These are phyloP conservation scores for Cucurbita ficifolia DNA, from an alignment of 306 rosid genomes.

Conservation along the genomic window DNA sequence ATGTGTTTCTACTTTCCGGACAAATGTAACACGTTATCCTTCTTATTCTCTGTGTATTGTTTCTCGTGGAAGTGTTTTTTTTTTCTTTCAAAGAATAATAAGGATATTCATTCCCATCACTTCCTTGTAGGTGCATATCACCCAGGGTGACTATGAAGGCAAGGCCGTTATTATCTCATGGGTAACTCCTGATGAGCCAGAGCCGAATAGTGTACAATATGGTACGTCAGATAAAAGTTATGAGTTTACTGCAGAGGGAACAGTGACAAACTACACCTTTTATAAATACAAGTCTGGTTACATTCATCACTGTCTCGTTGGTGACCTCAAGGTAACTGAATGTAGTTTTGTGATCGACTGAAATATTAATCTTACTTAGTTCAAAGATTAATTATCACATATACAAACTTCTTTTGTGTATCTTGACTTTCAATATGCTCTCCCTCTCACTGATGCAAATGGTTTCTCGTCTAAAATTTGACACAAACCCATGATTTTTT, in stretches of 20 bases:
- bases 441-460: neutral
- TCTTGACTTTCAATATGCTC: neutral
- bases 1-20: neutral
- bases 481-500: neutral
- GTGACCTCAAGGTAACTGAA: conserved; percentile 53
- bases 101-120: neutral
- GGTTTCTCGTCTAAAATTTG: neutral
- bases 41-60: neutral
- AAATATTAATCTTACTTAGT: neutral
- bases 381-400: neutral
- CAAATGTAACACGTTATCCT: neutral
- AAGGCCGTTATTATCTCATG: conserved; percentile 82
- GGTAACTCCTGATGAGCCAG: conserved; percentile 69
- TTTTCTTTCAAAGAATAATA: neutral
- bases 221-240: conserved; percentile 34
- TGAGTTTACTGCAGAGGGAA: conserved; percentile 42
- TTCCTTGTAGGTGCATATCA: conserved; percentile 63
- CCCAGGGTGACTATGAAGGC: conserved; percentile 96
- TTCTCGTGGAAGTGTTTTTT: neutral
- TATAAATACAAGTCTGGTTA: conserved; percentile 72
- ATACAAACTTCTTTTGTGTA: neutral
- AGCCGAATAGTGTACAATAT: conserved; percentile 39
- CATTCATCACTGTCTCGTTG: conserved; percentile 73
- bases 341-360: conserved; percentile 3
- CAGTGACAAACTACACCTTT: conserved; percentile 50